Conservation (phyloP, 1,284 basidiomycete species). For the Rhodotorula sp. region DNA sequence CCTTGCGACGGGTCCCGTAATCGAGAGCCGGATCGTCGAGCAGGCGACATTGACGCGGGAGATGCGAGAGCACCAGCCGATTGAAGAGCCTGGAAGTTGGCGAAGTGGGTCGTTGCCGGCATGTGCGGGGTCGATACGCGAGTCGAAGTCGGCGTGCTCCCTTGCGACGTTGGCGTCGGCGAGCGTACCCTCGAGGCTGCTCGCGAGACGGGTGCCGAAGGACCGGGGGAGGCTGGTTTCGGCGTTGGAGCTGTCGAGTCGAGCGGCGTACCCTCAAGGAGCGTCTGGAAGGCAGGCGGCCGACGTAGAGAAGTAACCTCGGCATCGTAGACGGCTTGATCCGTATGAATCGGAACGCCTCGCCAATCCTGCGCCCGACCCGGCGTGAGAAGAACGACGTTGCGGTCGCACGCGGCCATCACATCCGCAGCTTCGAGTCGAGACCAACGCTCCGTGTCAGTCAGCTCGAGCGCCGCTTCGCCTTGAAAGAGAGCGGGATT, state of each 20-base stretch:
- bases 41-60: background rate
- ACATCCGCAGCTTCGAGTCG: constrained; percentile 66
- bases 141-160: constrained; percentile 8
- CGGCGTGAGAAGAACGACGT: constrained; percentile 5
- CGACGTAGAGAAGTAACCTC: background rate
- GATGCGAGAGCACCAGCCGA: background rate
- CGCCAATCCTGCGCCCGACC: constrained; percentile 61
- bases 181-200: constrained; percentile 22
- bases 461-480: constrained; percentile 64
- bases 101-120: constrained; percentile 33
- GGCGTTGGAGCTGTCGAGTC: constrained; percentile 18
- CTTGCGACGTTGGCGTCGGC: constrained; percentile 8
- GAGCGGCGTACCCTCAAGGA: background rate
- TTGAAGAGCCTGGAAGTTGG: constrained; percentile 38
- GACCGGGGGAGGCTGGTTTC: background rate
- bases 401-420: constrained; percentile 60
- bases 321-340: background rate
- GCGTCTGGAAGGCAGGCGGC: background rate
- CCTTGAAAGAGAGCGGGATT: constrained; percentile 70
- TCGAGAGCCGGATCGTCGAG: constrained; percentile 16
- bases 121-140: constrained; percentile 27
- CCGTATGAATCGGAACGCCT: constrained; percentile 5
- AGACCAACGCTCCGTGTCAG: constrained; percentile 64
- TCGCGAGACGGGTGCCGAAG: constrained; percentile 8
- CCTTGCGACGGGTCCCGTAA: constrained; percentile 5